phyloP scores from a whole-genome alignment of 306 rosid genomes.

The Citrullus amarus region DNA sequence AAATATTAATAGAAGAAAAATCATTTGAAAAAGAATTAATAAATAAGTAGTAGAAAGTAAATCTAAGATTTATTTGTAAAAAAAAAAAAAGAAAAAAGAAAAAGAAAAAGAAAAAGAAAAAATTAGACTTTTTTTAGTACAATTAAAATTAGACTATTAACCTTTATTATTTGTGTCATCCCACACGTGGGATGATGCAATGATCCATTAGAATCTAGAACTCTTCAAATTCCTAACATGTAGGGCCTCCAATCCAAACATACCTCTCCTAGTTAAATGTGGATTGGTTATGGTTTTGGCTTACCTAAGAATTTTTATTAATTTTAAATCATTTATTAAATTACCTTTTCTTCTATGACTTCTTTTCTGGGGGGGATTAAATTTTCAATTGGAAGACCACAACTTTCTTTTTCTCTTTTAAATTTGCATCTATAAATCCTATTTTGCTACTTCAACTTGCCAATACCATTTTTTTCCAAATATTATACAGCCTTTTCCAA shows the following conservation, averaged over 20 bases:
- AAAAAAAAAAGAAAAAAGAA: no score
- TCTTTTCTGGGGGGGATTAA: neutral
- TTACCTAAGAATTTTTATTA: neutral
- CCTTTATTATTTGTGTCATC: no score
- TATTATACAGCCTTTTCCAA: neutral
- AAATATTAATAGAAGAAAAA: no score
- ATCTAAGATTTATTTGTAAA: no score
- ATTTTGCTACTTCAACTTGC: neutral
- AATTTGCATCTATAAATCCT: neutral
- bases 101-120: no score
- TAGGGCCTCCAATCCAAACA: neutral
- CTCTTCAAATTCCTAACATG: neutral
- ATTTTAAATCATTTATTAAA: neutral
- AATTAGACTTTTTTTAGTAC: no score
- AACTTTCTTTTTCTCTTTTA: neutral
- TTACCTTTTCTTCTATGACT: neutral
- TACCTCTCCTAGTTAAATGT: neutral
- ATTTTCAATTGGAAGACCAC: neutral
- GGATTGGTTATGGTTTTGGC: neutral
- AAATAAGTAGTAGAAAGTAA: no score
- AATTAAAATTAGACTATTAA: no score
- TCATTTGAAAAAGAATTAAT: no score
- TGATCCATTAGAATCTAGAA: neutral
- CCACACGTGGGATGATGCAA: no score
- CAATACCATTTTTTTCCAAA: neutral